These are phyloP conservation scores for Trypanosoma boissoni DNA, from an alignment of 208 protist species.

Conservation along the genomic window DNA sequence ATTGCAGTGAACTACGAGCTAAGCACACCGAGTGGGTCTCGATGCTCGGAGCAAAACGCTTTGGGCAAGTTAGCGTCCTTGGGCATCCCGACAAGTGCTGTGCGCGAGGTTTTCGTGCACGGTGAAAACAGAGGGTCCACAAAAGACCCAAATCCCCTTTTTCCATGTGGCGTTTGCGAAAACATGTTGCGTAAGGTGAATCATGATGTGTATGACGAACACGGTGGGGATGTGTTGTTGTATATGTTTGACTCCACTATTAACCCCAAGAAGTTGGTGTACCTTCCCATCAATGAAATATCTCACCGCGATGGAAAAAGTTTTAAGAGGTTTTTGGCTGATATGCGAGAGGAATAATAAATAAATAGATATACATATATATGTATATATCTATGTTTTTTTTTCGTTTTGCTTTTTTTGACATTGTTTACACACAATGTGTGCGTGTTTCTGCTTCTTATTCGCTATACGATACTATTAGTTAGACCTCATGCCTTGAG, in stretches of 20 bases:
- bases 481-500: too few species aligned
- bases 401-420: constrained; percentile 15
- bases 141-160: constrained; percentile 83
- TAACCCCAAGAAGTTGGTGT: constrained; percentile 71
- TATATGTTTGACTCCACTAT: constrained; percentile 86
- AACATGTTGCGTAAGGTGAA: constrained; percentile 87
- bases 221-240: constrained; percentile 73
- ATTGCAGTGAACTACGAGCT: constrained; percentile 89
- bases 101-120: constrained; percentile 87
- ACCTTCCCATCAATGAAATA: constrained; percentile 77
- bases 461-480: too few species aligned
- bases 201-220: constrained; percentile 59
- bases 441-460: too few species aligned
- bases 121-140: constrained; percentile 43
- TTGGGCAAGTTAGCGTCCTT: constrained; percentile 79
- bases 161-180: constrained; percentile 89
- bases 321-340: constrained; percentile 78
- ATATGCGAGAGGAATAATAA: constrained; percentile 40
- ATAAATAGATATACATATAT: background rate
- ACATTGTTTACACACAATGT: too few species aligned
- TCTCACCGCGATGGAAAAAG: constrained; percentile 63
- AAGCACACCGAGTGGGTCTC: constrained; percentile 86
- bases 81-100: constrained; percentile 68
- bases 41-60: constrained; percentile 89
- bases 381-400: constrained; percentile 13